These are phyloP conservation scores for Cyclotella choctawhatcheeana DNA, from an alignment of 108 stramenopile species.

Conservation along the genomic window DNA sequence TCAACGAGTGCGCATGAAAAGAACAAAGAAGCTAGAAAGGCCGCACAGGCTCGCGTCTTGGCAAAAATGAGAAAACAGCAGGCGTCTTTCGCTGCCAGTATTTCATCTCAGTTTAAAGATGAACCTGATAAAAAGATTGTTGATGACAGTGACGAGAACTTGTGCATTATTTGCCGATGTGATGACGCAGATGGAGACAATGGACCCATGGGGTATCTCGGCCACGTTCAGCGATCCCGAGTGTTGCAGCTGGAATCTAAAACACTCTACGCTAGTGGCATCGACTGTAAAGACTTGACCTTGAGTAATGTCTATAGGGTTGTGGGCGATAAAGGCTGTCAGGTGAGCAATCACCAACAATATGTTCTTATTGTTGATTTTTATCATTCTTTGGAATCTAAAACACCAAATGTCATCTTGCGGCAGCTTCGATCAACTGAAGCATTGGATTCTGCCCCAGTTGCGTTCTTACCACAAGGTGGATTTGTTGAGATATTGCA, in stretches of 20 bases:
- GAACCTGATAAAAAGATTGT: constrained; percentile 46
- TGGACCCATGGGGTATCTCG: constrained; percentile 89
- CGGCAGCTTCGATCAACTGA: constrained; percentile 81
- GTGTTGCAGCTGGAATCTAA: constrained; percentile 67
- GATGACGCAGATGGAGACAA: constrained; percentile 88
- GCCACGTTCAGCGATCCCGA: constrained; percentile 86
- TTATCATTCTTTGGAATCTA: constrained; percentile 45
- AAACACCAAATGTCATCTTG: too few species aligned
- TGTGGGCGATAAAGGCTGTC: constrained; percentile 89
- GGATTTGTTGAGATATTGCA: constrained; percentile 77
- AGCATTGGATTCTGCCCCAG: constrained; percentile 83
- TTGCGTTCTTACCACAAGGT: constrained; percentile 77
- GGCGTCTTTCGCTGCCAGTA: constrained; percentile 75
- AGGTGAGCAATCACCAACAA: constrained; percentile 44
- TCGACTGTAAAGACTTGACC: constrained; percentile 13
- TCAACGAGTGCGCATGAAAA: constrained; percentile 50
- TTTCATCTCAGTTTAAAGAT: constrained; percentile 58
- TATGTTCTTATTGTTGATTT: constrained; percentile 1
- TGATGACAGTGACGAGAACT: constrained; percentile 72
- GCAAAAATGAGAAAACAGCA: constrained; percentile 86
- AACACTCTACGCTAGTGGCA: constrained; percentile 29
- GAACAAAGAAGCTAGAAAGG: constrained; percentile 78
- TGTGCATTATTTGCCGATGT: constrained; percentile 91
- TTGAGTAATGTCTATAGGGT: constrained; percentile 72
- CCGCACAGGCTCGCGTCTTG: constrained; percentile 78